These are phyloP conservation scores for Daldinia sp. DNA, from an alignment of 2,329 filamentous ascomycete genomes.

Conservation along the genomic window DNA sequence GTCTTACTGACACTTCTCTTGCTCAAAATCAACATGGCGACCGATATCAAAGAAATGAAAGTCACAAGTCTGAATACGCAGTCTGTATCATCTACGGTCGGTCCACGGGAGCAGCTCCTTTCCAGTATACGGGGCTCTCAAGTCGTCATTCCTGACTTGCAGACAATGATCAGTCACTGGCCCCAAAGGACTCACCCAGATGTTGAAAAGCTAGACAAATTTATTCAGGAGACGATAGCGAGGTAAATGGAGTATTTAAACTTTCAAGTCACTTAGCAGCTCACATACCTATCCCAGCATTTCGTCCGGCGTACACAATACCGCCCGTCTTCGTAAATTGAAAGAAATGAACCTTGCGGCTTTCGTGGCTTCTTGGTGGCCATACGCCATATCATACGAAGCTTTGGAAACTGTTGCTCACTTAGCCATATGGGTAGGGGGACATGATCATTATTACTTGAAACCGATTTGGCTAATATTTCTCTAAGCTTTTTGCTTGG, in stretches of 20 bases:
- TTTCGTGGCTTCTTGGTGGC: slow-evolving; percentile 37
- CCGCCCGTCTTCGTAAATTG: slow-evolving; percentile 17
- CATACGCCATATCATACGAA: slow-evolving; percentile 29
- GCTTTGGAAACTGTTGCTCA: slow-evolving; percentile 14
- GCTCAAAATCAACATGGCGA: slow-evolving; percentile 11
- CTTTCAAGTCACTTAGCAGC: not conserved
- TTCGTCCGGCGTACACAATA: not conserved
- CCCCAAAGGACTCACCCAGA: slow-evolving; percentile 31
- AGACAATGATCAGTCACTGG: slow-evolving; percentile 36
- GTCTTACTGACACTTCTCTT: not conserved
- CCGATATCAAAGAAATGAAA: not conserved
- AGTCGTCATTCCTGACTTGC: slow-evolving; percentile 31
- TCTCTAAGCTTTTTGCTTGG: slow-evolving; percentile 33
- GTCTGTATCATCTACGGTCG: not conserved
- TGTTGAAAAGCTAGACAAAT: slow-evolving; percentile 19
- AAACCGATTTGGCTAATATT: slow-evolving; percentile 5
- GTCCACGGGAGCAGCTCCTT: slow-evolving; percentile 20
- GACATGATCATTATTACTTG: not conserved
- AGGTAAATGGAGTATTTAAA: not conserved
- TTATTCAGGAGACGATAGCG: slow-evolving; percentile 22
- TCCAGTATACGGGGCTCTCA: slow-evolving; percentile 18
- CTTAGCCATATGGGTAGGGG: slow-evolving; percentile 35
- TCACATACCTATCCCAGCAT: slow-evolving; percentile 12
- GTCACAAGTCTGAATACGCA: not conserved
- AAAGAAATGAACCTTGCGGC: slow-evolving; percentile 15